Evolutionary conservation across 768 basidiomycete genomes (phyloP), one percentile per base, ranked within the genome.

Genomic region (Podaxis pistillaris): DNA sequence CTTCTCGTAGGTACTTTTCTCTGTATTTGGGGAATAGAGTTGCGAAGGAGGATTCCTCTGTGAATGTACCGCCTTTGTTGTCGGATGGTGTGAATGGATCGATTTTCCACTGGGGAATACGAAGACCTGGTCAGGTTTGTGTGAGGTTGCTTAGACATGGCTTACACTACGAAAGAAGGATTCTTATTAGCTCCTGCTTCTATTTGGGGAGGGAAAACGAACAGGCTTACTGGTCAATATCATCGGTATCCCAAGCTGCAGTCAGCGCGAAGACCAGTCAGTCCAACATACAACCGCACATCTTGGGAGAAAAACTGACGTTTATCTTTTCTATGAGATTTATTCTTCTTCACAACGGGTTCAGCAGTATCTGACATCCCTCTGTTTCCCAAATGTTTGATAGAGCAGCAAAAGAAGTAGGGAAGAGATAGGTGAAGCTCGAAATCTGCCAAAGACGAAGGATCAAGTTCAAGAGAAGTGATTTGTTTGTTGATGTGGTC

Each of bases 11-110:
- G 71, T 98, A 98, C 71, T 91, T 94, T 83, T 99, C 97, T 67
- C 97, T 86, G 72, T 98, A 98, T 75, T 97, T 98, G 12, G 97
- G 97, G 75, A 99, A 99, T 9, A 99, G 84, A 1, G 97, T 96
- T 9, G 96, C 96, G 70, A 98, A 99, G 0, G 94, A 96, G 2
- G 95, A 97, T 79, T 99, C 97, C 74, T 98, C 96, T 1, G 87
- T 82, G 77, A 99, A 94, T 1, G 91, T 80, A 0, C 91, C 91
- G 13, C 83, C 88, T 69, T 87, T 89, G 75, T 93, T 93, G 75
- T 96, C 92, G 44, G 73, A 74, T 4, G 83, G 79, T 63, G 79
- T 71, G 75, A 98, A 98, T 5, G 88, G 75, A 28, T 96, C 90
- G 55, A 98, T 77, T 76, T 91, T 92, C 97, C 97, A 99, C 89